Base-by-base conservation (phyloP, 805 yeast species). In the Metschnikowia lunata region DNA sequence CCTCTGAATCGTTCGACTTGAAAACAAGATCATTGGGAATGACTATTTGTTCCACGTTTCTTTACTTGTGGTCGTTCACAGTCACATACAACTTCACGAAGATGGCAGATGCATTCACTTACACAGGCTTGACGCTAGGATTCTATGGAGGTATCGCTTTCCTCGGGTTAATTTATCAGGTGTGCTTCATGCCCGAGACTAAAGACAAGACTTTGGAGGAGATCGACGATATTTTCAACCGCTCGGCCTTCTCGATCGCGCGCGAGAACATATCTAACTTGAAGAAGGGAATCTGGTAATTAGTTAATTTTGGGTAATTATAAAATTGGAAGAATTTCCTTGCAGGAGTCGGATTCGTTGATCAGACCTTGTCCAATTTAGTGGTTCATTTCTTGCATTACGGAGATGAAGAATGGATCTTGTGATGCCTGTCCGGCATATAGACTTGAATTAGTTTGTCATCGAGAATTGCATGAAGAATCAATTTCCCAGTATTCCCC, bases 161-260 rank as follows among this genome's bases (percentile, higher is more conserved):
- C 44, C 44, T 80, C 27, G 85, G 83, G 42, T 63, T 75, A 53
- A 54, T 76, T 42, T 77, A 77, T 60, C 82, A 77, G 60, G 49
- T 61, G 27, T 57, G 80, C 49, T 77, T 79, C 63, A 79, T 81
- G 76, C 86, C 84, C 32, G 88, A 83, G 64, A 83, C 88, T 30
- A 82, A 82, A 65, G 82, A 77, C 54, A 79, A 76, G 65, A 79
- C 88, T 11, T 72, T 83, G 59, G 89, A 83, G 64, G 88, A 83
- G 63, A 78, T 83, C 47, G 88, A 83, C 57, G 82, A 76, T 39
- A 66, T 82, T 38, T 82, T 80, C 66, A 63, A 71, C 42, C 74
- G 67, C 57, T 69, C 79, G 26, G 71, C 85, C 2, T 39, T 55
- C 37, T 58, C 62, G 18, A 45, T 72, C 36, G 65, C 68, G n/a